Evolutionary conservation across 345 rosid genomes (phyloP), one percentile per base, ranked within the genome.

Genomic region (Barbarea vulgaris): DNA sequence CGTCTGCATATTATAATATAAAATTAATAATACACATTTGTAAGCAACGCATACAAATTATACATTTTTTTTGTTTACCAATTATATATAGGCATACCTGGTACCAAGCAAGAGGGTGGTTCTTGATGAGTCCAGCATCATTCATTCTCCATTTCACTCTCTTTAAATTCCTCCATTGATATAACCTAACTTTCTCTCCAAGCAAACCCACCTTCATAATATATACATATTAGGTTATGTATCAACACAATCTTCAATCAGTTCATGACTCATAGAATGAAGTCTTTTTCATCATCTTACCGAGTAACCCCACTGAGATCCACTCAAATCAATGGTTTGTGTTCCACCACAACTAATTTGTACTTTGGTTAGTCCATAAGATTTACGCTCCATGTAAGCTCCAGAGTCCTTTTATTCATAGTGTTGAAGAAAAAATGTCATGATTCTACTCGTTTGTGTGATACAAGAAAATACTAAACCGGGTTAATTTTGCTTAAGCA

Each of bases 281-380:
- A 53, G 10, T 27, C 6, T 4, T 28, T 28, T 56, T 25, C 4
- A 2, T 22, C 28, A 27, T 66, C 18, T 59, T 39, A 87, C 98
- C 95, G 91, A 87, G 70, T 90, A 91, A 25, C 98, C 98, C 93
- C 89, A 90, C 17, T 84, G 73, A 64, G 84, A 76, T 56, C 81
- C 69, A 11, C 84, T 81, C 25, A 85, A 83, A 76, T 84, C 78
- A 33, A 82, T 82, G 27, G 34, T 22, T 14, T 74, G 58, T 9
- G 52, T 44, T 13, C 76, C 78, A 15, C 54, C 70, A 30, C 87
- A 85, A 15, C 59, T 75, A 47, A 90, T 80, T 46, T 57, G 72
- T 19, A 90, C 93, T 50, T 64, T 72, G 5, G 71, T 80, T 64
- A 85, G 73, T 57, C 97, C 96, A 44, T 84, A 75, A 54, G 67